Percentiles rank a stretch among this genome's conserved stretches.
These are phyloP conservation scores for Didymosphaeria variabile DNA, from an alignment of 2,329 filamentous ascomycete species.

Conservation along the genomic window DNA sequence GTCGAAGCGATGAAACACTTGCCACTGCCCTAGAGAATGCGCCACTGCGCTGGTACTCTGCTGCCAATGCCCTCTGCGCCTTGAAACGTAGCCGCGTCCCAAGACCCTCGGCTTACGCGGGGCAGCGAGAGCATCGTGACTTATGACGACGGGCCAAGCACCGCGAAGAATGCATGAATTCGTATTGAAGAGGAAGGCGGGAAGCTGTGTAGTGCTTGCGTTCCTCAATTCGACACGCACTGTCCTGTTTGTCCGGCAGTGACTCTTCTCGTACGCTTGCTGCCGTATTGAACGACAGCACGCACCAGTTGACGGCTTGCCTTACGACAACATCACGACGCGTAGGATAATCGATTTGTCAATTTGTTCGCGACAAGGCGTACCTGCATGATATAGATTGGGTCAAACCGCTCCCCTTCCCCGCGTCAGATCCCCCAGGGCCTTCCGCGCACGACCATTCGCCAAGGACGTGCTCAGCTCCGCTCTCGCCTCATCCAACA, in stretches of 20 bases:
- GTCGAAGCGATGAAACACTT: not conserved
- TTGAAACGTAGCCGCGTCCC: not conserved
- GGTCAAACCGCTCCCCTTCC: not conserved
- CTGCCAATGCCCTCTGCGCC: not conserved
- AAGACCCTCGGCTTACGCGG: not conserved
- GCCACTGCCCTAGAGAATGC: not conserved
- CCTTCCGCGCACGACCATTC: not conserved
- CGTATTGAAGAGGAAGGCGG: constrained; percentile 4
- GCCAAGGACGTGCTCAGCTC: not conserved
- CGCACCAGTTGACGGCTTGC: not conserved
- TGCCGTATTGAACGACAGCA: too few species aligned
- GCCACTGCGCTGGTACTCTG: too few species aligned
- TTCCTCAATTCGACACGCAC: too few species aligned
- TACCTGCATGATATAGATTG: constrained; percentile 4
- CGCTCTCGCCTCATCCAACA: constrained; percentile 8
- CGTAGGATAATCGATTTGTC: not conserved
- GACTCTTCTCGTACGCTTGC: not conserved
- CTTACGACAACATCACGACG: not conserved
- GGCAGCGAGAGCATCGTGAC: not conserved
- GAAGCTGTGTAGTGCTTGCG: constrained; percentile 3
- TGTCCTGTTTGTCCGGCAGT: too few species aligned
- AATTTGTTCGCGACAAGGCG: not conserved
- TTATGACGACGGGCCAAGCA: constrained; percentile 14
- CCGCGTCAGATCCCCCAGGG: constrained; percentile 1
- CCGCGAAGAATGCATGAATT: not conserved